Evolutionary conservation across 306 rosid genomes (phyloP).

Genomic region (cucumber (Cucumis sativus)): DNA sequence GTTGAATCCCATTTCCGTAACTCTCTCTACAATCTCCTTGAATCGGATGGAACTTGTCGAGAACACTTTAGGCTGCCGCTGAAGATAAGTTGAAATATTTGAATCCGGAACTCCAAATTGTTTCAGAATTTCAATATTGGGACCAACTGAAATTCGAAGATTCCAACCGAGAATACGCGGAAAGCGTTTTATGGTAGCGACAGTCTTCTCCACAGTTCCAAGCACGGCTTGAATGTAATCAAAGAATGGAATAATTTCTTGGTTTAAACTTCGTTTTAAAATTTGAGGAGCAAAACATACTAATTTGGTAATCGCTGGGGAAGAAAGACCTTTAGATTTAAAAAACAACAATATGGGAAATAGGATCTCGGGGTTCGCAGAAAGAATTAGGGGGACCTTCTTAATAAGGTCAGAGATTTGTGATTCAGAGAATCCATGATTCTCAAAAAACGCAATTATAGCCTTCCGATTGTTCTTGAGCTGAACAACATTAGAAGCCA

Average conservation of each 20-base stretch:
- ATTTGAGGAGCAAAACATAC: not conserved
- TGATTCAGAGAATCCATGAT: slow-evolving; percentile 16
- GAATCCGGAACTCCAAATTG: slow-evolving; percentile 3
- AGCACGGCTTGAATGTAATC: slow-evolving; percentile 17
- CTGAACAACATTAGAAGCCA: slow-evolving; percentile 2
- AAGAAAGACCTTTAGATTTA: slow-evolving; percentile 23
- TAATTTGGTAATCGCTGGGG: slow-evolving; percentile 12
- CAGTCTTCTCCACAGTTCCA: slow-evolving; percentile 11
- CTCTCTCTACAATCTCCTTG: not conserved
- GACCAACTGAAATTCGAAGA: not conserved
- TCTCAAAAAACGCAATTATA: slow-evolving; percentile 15
- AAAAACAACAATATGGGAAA: slow-evolving; percentile 30
- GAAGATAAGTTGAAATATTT: slow-evolving; percentile 3
- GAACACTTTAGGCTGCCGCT: slow-evolving; percentile 1
- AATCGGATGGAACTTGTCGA: not conserved
- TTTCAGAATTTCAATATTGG: not conserved
- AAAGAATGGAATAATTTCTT: slow-evolving; percentile 16
- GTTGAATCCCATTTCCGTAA: slow-evolving; percentile 32
- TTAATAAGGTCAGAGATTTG: slow-evolving; percentile 14
- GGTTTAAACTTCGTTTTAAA: slow-evolving; percentile 16
- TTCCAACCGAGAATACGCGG: not conserved
- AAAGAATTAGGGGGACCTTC: slow-evolving; percentile 3
- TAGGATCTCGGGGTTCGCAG: slow-evolving; percentile 19
- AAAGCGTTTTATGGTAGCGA: not conserved
- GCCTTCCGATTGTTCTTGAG: not conserved